Evolutionary conservation across 257 asterid species (phyloP).

Genomic region (Henckelia pumila): DNA sequence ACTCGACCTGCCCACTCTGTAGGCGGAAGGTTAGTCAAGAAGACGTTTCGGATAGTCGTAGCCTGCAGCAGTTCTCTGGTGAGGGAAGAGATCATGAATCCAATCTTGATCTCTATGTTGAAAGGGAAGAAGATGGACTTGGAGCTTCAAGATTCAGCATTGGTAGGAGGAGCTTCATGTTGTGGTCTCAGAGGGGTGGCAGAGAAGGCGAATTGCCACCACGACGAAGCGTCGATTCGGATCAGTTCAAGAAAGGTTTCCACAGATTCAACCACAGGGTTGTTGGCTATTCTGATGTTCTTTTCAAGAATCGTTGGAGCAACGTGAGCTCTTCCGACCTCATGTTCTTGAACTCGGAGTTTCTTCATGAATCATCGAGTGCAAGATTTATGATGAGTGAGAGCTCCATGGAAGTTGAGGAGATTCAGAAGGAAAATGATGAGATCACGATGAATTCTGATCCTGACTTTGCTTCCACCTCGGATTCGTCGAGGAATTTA

Average conservation of each 20-base stretch:
- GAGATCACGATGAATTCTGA: conserved; percentile 18
- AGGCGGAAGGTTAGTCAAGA: conserved; percentile 35
- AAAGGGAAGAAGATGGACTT: conserved; percentile 40
- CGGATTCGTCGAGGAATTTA: not conserved
- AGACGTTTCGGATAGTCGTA: too few species aligned
- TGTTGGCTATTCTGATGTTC: conserved; percentile 33
- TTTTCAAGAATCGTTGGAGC: conserved; percentile 62
- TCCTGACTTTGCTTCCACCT: conserved; percentile 9
- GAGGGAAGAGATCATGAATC: conserved; percentile 32
- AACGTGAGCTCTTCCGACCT: conserved; percentile 60
- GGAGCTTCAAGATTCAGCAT: conserved; percentile 48
- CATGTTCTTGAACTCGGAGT: conserved; percentile 48
- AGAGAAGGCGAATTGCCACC: conserved; percentile 37
- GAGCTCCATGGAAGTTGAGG: conserved; percentile 3
- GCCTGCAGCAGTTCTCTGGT: too few species aligned
- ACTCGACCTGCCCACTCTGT: conserved; percentile 72
- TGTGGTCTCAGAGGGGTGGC: not conserved
- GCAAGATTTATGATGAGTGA: conserved; percentile 25
- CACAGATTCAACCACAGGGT: conserved; percentile 55
- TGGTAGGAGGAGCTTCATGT: conserved; percentile 38
- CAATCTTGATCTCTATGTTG: conserved; percentile 39
- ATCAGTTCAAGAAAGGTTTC: conserved; percentile 9
- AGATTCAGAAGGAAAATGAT: not conserved
- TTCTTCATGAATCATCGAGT: conserved; percentile 44
- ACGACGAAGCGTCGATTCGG: conserved; percentile 21